These are phyloP conservation scores for Quercus bicolor DNA, from an alignment of 306 rosid genomes.

Conservation along the genomic window DNA sequence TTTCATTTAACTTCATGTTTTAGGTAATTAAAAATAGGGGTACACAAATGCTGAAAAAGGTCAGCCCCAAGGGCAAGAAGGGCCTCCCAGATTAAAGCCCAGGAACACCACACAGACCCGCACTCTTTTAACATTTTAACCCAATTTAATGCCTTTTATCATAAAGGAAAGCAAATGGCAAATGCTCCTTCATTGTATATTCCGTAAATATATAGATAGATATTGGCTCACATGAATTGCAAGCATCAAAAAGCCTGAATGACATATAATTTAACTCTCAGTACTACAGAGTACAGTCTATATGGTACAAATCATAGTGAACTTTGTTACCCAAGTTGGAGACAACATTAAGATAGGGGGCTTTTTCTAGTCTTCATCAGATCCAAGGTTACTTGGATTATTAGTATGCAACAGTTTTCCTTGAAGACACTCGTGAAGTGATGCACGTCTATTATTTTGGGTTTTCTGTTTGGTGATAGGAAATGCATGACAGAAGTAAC, in stretches of 20 bases:
- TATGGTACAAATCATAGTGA: neutral
- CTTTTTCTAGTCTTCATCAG: neutral
- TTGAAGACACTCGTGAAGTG: neutral
- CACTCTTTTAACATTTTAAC: neutral
- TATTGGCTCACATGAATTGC: slow-evolving; percentile 5
- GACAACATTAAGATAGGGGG: slow-evolving; percentile 7
- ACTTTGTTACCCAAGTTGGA: slow-evolving; percentile 3
- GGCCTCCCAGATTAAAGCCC: slow-evolving; percentile 4
- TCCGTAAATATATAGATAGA: neutral
- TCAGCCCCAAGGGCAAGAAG: neutral
- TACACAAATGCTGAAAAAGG: neutral
- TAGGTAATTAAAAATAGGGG: neutral
- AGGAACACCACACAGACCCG: neutral
- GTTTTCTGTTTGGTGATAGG: neutral
- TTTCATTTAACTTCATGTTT: neutral
- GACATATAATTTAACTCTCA: neutral
- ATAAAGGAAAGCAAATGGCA: neutral
- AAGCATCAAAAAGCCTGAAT: neutral
- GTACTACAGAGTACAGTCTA: neutral
- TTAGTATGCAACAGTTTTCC: neutral
- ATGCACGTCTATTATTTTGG: neutral
- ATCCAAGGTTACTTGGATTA: neutral
- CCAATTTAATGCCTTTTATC: slow-evolving; percentile 11
- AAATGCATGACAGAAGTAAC: neutral
- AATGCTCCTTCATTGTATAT: neutral